A percentile compares a stretch with the other conserved stretches of the same genome.
Evolutionary conservation across 169 alveolate species (phyloP).

Genomic region (Eimeria maxima): DNA sequence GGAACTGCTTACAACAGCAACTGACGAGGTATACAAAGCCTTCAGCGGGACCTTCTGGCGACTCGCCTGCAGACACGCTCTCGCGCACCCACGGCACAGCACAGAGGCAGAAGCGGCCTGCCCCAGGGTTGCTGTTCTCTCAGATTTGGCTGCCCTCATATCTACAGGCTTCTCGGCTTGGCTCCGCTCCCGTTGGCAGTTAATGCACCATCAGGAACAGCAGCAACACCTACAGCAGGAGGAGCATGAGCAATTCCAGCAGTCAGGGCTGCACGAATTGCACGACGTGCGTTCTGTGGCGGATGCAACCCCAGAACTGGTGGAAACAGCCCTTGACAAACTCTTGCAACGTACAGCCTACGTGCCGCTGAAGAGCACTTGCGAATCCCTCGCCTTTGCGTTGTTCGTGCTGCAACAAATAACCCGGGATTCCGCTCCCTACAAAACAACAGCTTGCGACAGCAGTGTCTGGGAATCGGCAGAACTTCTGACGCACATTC

Average conservation of each 20-base stretch:
- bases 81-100: constrained; percentile 3
- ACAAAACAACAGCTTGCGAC: background rate
- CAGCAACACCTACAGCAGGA: constrained; percentile 15
- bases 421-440: background rate
- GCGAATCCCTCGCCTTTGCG: constrained; percentile 57
- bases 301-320: background rate
- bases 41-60: constrained; percentile 70
- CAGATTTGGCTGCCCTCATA: constrained; percentile 18
- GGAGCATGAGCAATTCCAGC: background rate
- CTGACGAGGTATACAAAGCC: constrained; percentile 17
- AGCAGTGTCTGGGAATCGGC: background rate
- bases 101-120: background rate
- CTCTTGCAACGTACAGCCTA: constrained; percentile 44
- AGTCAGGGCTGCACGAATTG: background rate
- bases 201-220: background rate
- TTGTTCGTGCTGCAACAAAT: constrained; percentile 50
- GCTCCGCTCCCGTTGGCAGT: constrained; percentile 19
- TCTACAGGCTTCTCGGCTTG: constrained; percentile 19
- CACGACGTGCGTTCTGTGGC: background rate
- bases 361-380: constrained; percentile 62
- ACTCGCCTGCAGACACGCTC: constrained; percentile 66
- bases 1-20: constrained; percentile 61
- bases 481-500: background rate
- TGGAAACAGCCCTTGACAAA: constrained; percentile 4
- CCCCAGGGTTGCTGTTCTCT: constrained; percentile 27